Evolutionary conservation across 305 asterid species (phyloP).

Genomic region (Plantago lanceolata): DNA sequence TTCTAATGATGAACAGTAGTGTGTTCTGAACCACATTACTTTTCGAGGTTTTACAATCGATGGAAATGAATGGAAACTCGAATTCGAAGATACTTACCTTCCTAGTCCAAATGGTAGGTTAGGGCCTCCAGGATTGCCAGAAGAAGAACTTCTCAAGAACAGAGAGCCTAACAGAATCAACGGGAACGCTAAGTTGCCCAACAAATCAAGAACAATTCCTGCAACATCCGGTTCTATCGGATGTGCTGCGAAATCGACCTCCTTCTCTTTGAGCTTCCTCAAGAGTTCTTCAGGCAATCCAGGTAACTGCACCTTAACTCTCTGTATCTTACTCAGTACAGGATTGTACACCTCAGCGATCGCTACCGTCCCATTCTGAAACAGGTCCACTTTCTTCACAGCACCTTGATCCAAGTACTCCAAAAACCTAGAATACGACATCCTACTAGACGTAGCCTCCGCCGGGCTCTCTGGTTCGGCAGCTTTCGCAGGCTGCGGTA

Average conservation of each 20-base stretch:
- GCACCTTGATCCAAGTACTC: constrained; percentile 53
- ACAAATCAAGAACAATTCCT: constrained; percentile 40
- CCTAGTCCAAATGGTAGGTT: constrained; percentile 67
- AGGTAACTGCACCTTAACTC: constrained; percentile 66
- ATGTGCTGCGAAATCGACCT: constrained; percentile 57
- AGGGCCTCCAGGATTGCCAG: constrained; percentile 50
- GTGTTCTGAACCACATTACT: too few relatives aligned
- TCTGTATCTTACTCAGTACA: constrained; percentile 42
- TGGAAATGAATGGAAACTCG: too few relatives aligned
- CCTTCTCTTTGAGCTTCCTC: constrained; percentile 49
- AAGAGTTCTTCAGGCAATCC: constrained; percentile 52
- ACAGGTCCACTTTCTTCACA: constrained; percentile 58
- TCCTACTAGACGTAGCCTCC: constrained; percentile 49
- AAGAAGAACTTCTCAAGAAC: constrained; percentile 38
- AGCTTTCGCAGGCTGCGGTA: constrained; percentile 32
- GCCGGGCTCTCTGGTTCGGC: constrained; percentile 44
- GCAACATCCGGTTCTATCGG: constrained; percentile 33
- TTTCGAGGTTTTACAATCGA: too few relatives aligned
- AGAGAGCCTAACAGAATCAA: constrained; percentile 43
- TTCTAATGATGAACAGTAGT: too few relatives aligned
- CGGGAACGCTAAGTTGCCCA: constrained; percentile 61
- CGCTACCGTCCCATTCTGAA: constrained; percentile 53
- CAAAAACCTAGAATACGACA: constrained; percentile 62
- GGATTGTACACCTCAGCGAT: constrained; percentile 59
- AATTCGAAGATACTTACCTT: constrained; percentile 31